Percentiles rank a stretch among this genome's conserved stretches.
These are phyloP conservation scores for Chaetomiaceae sp. DNA, from an alignment of 2,329 filamentous ascomycete genomes.

Conservation along the genomic window DNA sequence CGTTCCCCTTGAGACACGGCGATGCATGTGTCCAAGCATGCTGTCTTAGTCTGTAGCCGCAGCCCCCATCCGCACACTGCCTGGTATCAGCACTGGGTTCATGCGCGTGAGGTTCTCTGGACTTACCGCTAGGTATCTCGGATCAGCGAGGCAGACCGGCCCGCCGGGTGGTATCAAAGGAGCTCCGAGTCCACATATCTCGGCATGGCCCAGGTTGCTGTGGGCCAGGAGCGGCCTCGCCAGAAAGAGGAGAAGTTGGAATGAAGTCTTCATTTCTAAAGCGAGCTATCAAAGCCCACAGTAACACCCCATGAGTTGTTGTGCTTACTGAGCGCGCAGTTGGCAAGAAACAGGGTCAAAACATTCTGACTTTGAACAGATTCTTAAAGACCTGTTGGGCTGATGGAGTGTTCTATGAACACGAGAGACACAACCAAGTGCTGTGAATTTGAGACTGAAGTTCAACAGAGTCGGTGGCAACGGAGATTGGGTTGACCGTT, in stretches of 20 bases:
- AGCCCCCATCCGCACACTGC: slow-evolving; percentile 11
- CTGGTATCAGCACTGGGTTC: background rate
- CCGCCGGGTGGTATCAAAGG: slow-evolving; percentile 2
- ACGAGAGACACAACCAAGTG: background rate
- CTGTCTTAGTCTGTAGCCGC: background rate
- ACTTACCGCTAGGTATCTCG: slow-evolving; percentile 2
- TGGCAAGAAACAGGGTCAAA: too few species aligned
- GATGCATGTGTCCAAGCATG: slow-evolving; percentile 27
- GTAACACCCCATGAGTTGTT: too few species aligned
- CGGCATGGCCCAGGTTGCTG: slow-evolving; percentile 6
- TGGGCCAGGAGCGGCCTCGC: slow-evolving; percentile 8
- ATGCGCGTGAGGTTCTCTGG: background rate
- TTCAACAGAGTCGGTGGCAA: background rate
- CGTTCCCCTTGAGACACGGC: slow-evolving; percentile 29
- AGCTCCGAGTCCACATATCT: slow-evolving; percentile 7
- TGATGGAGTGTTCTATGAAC: too few species aligned
- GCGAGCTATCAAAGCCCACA: too few species aligned
- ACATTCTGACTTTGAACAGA: too few species aligned
- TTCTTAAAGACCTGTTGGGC: too few species aligned
- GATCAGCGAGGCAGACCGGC: slow-evolving; percentile 8
- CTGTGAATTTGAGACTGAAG: background rate
- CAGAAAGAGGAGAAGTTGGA: slow-evolving; percentile 3
- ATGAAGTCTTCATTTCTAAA: slow-evolving; percentile 11
- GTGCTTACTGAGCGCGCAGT: too few species aligned
- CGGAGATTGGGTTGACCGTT: background rate